Evolutionary conservation across 2,329 filamentous ascomycete genomes (phyloP), one percentile per base, ranked within the genome.

Genomic region (Alternaria panax): DNA sequence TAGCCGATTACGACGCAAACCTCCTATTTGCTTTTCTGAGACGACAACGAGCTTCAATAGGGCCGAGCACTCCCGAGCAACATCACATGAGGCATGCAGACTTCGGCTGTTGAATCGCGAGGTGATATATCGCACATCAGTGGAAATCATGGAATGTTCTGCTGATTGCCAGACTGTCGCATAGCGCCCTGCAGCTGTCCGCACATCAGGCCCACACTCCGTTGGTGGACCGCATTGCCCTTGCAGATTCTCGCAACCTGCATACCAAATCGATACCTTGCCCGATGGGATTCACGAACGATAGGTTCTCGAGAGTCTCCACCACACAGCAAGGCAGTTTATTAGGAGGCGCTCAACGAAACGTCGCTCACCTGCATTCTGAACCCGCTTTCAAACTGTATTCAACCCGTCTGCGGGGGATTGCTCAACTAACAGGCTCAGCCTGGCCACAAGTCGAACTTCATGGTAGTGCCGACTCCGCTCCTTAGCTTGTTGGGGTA

Each of bases 121-220:
- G 30, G 20, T 48, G 30, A 6, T 36, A 48, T 34, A 14, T 48
- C 45, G 45, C 20, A 22, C 32, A 34, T 48, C 28, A 34, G 45
- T 22, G 30, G 45, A 30, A 34, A 48, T 36, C 30, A 24, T 48
- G 20, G 45, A 40, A 40, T 40, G 34, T 51, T 38, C 48, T 51
- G 32, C 3, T 28, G 30, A 51, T 36, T 32, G 30, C 46, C 25
- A 42, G 45, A 28, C 30, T 16, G 18, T 38, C 34, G 34, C n/a
- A 38, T 36, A 30, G 32, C 48, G 30, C 38, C 53, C 50, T 63
- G 60, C 63, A 60, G 61, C 54, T 38, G 47, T 57, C 59, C 42
- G 61, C 58, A 59, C 47, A 56, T 41, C 45, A 43, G 61, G 51
- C 48, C 61, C 61, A 61, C 58, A 55, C 61, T 51, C 51, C 40